Base-by-base conservation (phyloP, 495 filamentous ascomycete species). In the Talaromyces liani region DNA sequence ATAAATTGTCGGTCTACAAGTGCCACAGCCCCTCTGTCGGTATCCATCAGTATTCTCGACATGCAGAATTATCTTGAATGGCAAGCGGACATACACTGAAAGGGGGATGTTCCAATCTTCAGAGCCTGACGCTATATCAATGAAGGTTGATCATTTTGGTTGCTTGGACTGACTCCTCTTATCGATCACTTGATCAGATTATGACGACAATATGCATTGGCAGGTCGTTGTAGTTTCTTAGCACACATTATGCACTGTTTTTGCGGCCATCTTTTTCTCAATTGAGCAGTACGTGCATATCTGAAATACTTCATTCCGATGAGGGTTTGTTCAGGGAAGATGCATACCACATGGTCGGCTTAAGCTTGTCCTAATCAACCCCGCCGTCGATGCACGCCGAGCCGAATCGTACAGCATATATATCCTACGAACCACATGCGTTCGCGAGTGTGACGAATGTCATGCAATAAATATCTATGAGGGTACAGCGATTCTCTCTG, bases 171-270 rank as follows among this genome's bases (percentile, higher is more conserved):
- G 49, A 22, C 24, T 24, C 22, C 22, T 22, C 22, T 22, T 56
- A 12, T 29, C 18, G 22, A 56, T 56, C 53, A 56, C 53, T 29
- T 56, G 53, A 56, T 56, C 24, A 14, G 53, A 56, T 29, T 56
- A 56, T 56, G 53, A 56, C 53, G 53, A 24, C 53, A 29, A 29
- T 9, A 29, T 56, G 53, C 53, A 29, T 56, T 54, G 47, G 47
- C 22, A 29, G 27, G 27, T 49, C 10, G 45, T 49, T 22, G 5
- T n/a, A 49, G 45, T 49, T 22, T 47, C 22, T 55, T 16, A 25
- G 51, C 51, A 18, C 10, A n/a, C 41, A 12, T 12, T 8, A 0
- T 18, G n/a, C 45, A 9, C 45, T 49, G n/a, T 20, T n/a, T 20
- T 49, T 22, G 18, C 16, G 45, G 45, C 45, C 45, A 49, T 49